Conservation (phyloP, 805 yeast genomes). For the Candida caryicola region DNA sequence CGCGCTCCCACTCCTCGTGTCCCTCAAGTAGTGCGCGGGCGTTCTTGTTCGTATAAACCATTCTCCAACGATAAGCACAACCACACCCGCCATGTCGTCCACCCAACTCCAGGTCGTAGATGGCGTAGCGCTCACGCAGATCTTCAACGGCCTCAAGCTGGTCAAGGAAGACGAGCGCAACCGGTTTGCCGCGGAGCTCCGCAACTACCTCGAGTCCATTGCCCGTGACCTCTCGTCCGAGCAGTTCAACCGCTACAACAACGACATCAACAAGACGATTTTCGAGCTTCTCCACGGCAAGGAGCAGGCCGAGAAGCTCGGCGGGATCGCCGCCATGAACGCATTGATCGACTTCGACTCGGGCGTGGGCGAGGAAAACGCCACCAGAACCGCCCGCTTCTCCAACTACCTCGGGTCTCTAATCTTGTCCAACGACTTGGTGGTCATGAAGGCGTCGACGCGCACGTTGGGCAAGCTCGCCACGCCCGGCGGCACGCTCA, state of each 20-base stretch:
- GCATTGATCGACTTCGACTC: slow-evolving; percentile 82
- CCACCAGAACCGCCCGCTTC: slow-evolving; percentile 83
- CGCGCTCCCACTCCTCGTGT: no score
- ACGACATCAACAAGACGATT: slow-evolving; percentile 81
- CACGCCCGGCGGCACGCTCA: slow-evolving; percentile 81
- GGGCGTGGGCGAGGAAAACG: slow-evolving; percentile 71
- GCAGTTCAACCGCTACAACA: slow-evolving; percentile 76
- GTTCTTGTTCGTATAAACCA: no score
- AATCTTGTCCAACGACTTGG: slow-evolving; percentile 77
- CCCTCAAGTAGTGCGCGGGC: no score
- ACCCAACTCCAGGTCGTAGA: slow-evolving; percentile 38
- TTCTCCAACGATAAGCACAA: no score
- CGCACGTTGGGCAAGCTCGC: slow-evolving; percentile 85
- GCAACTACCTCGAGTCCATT: slow-evolving; percentile 64
- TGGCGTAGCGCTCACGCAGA: slow-evolving; percentile 51
- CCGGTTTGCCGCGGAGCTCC: slow-evolving; percentile 67
- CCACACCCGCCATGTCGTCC: slow-evolving; percentile 23
- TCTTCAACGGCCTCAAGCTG: slow-evolving; percentile 50
- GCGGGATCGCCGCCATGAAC: slow-evolving; percentile 90
- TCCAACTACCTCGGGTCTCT: slow-evolving; percentile 84
- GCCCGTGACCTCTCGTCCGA: slow-evolving; percentile 82
- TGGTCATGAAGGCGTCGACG: slow-evolving; percentile 85
- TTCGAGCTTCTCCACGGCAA: slow-evolving; percentile 79
- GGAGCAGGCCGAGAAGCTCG: slow-evolving; percentile 70
- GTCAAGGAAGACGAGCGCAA: slow-evolving; percentile 40